Conservation (phyloP, 345 rosid species). For the Hypericum perforatum region DNA sequence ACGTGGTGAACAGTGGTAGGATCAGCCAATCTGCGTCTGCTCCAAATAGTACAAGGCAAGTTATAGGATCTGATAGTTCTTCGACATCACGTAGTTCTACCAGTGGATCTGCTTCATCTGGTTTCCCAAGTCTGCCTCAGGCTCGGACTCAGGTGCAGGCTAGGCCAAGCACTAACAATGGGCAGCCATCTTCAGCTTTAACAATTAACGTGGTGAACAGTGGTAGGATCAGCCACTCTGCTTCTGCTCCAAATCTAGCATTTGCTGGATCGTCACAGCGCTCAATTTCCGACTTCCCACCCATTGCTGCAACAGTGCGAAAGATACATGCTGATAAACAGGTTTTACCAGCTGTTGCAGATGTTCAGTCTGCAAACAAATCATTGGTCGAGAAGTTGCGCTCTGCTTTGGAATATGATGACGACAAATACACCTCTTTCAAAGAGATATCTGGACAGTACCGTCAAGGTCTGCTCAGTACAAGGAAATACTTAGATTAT, state of each 20-base stretch:
- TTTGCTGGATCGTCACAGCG: background rate
- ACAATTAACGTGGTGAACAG: constrained; percentile 25
- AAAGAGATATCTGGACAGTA: constrained; percentile 67
- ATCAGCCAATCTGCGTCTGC: constrained; percentile 18
- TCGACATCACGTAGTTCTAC: constrained; percentile 10
- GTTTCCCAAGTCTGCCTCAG: constrained; percentile 36
- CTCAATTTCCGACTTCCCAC: constrained; percentile 58
- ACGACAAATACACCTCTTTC: constrained; percentile 56
- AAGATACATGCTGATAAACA: constrained; percentile 28
- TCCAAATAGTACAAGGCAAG: no score
- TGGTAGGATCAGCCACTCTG: constrained; percentile 27
- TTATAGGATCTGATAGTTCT: no score
- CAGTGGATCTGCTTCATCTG: constrained; percentile 19
- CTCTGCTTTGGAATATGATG: constrained; percentile 53
- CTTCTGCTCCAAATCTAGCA: constrained; percentile 1
- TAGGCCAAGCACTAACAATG: constrained; percentile 15
- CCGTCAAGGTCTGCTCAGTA: constrained; percentile 67
- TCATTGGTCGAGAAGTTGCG: constrained; percentile 75
- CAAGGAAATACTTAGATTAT: constrained; percentile 50
- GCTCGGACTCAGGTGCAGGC: constrained; percentile 24
- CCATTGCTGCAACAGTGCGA: constrained; percentile 46
- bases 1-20: constrained; percentile 25
- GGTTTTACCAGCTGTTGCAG: constrained; percentile 24
- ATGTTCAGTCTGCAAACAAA: constrained; percentile 70
- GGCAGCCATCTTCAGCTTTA: constrained; percentile 22